Evolutionary conservation across 1,284 basidiomycete genomes (phyloP).

Genomic region (Cystobasidium pallidum): DNA sequence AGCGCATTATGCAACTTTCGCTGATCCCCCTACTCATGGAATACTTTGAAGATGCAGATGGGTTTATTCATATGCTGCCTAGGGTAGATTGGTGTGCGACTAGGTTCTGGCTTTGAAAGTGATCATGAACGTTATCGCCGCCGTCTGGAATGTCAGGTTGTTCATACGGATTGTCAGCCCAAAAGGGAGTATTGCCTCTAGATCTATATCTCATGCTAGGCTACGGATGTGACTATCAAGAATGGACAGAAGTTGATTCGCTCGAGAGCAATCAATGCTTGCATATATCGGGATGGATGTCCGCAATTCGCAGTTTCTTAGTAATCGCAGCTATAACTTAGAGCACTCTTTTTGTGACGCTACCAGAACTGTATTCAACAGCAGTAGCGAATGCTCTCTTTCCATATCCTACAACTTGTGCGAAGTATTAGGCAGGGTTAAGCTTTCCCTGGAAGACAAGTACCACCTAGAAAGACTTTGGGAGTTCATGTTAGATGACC

Average conservation of each 20-base stretch:
- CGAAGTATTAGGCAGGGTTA: slow-evolving; percentile 39
- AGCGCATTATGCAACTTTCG: slow-evolving; percentile 30
- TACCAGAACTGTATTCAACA: slow-evolving; percentile 37
- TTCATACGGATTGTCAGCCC: background rate
- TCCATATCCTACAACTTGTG: slow-evolving; percentile 31
- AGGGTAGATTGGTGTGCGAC: slow-evolving; percentile 32
- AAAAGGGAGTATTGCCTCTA: background rate
- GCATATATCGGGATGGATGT: too few relatives aligned
- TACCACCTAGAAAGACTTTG: background rate
- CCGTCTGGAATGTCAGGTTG: slow-evolving; percentile 16
- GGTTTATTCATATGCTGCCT: slow-evolving; percentile 11
- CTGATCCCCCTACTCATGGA: slow-evolving; percentile 13
- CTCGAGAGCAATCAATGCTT: slow-evolving; percentile 25
- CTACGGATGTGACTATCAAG: background rate
- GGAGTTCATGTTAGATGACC: background rate
- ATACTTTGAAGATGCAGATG: slow-evolving; percentile 35
- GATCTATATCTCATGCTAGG: slow-evolving; percentile 13
- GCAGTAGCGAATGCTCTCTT: slow-evolving; percentile 42
- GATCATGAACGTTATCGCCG: slow-evolving; percentile 33
- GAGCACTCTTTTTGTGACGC: too few relatives aligned
- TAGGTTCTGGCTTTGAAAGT: slow-evolving; percentile 34
- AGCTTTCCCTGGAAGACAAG: background rate
- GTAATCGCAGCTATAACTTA: too few relatives aligned
- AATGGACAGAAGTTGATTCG: slow-evolving; percentile 20
- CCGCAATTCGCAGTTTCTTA: too few relatives aligned